Conservation (phyloP, 2,329 filamentous ascomycete species). For the Chrysoporthe austroafricana region DNA sequence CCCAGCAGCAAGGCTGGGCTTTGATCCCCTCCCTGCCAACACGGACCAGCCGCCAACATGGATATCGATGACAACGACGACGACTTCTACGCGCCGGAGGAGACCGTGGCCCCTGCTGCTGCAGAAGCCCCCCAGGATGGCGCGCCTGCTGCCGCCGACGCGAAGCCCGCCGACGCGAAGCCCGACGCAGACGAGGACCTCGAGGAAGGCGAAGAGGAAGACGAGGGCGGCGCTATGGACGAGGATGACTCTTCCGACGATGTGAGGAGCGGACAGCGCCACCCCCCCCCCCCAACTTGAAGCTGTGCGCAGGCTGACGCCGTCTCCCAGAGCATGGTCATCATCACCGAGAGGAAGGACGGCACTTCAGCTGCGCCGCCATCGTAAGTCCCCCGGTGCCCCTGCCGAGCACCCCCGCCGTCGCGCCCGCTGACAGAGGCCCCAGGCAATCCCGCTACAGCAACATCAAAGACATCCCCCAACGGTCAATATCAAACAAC, state of each 20-base stretch:
- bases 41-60: conserved; percentile 46
- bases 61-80: conserved; percentile 68
- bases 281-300: neutral
- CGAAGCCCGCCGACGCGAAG: conserved; percentile 37
- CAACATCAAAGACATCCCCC: conserved; percentile 68
- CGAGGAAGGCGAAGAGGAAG: conserved; percentile 68
- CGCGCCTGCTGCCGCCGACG: conserved; percentile 28
- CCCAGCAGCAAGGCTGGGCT: conserved; percentile 4
- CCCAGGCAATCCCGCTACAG: conserved; percentile 64
- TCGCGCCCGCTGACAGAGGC: neutral
- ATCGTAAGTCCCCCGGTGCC: conserved; percentile 47
- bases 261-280: conserved; percentile 14
- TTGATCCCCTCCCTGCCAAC: conserved; percentile 9
- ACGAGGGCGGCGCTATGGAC: conserved; percentile 63
- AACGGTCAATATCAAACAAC: conserved; percentile 60
- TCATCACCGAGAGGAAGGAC: conserved; percentile 70
- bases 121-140: conserved; percentile 25
- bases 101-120: conserved; percentile 47
- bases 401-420: neutral
- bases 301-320: conserved; percentile 12
- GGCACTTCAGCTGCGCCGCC: conserved; percentile 63
- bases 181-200: conserved; percentile 55
- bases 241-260: conserved; percentile 57
- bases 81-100: conserved; percentile 68
- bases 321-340: conserved; percentile 62